phyloP scores from a whole-genome alignment of 352 stramenopile genomes.

The Pythium plurisporium region DNA sequence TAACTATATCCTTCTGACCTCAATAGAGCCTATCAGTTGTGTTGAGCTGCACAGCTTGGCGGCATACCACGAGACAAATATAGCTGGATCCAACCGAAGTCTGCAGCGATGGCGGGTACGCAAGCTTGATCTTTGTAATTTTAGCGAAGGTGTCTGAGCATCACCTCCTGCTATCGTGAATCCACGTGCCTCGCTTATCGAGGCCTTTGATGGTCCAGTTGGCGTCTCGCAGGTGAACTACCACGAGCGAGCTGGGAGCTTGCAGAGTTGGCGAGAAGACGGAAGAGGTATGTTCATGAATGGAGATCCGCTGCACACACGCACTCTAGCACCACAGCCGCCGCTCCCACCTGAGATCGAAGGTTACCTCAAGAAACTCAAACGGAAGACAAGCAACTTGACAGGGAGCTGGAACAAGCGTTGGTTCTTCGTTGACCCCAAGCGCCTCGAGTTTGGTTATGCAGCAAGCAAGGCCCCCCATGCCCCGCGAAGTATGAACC shows the following conservation, averaged over 20 bases:
- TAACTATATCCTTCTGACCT: too few relatives aligned
- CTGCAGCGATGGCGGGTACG: background rate
- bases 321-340: conserved; percentile 32
- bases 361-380: conserved; percentile 85
- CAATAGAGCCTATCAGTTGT: too few relatives aligned
- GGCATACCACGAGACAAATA: too few relatives aligned
- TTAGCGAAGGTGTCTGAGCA: conserved; percentile 2
- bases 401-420: conserved; percentile 81
- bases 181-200: background rate
- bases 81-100: background rate
- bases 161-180: background rate
- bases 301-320: conserved; percentile 8
- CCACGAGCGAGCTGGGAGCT: background rate
- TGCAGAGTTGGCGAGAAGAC: background rate
- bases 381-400: conserved; percentile 78
- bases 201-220: background rate
- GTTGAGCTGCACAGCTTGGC: too few relatives aligned
- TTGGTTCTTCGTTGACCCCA: conserved; percentile 82
- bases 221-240: background rate
- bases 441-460: conserved; percentile 75
- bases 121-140: conserved; percentile 5
- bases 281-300: background rate
- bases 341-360: conserved; percentile 72
- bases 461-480: conserved; percentile 39
- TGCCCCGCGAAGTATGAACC: conserved; percentile 38